phyloP scores from a whole-genome alignment of 495 filamentous ascomycete genomes.

The Penicillium dipodomyicola region DNA sequence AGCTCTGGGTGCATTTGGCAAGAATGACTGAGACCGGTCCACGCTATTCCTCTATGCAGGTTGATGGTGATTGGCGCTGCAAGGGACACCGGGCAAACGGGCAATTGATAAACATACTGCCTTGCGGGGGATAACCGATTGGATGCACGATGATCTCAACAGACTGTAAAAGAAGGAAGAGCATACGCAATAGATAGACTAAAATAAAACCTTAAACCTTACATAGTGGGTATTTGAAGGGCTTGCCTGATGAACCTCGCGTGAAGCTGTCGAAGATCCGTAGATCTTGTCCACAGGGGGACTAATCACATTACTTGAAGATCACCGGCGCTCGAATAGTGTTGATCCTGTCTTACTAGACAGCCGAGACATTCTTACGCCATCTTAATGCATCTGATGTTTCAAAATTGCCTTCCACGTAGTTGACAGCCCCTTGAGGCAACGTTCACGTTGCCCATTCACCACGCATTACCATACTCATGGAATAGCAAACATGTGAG shows the following conservation, averaged over 20 bases:
- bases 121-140: slow-evolving; percentile 23
- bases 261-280: slow-evolving; percentile 16
- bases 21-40: slow-evolving; percentile 43
- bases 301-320: slow-evolving; percentile 21
- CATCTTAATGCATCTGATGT: slow-evolving; percentile 4
- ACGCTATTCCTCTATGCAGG: slow-evolving; percentile 23
- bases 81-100: slow-evolving; percentile 39
- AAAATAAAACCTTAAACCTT: too few relatives aligned
- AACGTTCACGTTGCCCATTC: slow-evolving; percentile 8
- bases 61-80: slow-evolving; percentile 40
- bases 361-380: slow-evolving; percentile 12
- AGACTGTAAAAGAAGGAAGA: too few relatives aligned
- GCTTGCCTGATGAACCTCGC: slow-evolving; percentile 28
- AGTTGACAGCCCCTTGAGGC: slow-evolving; percentile 7
- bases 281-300: slow-evolving; percentile 24
- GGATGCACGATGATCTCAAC: slow-evolving; percentile 18
- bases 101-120: slow-evolving; percentile 17
- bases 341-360: slow-evolving; percentile 1
- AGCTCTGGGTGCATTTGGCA: slow-evolving; percentile 35
- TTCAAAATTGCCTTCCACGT: not conserved
- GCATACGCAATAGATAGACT: not conserved
- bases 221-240: slow-evolving; percentile 1
- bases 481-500: slow-evolving; percentile 25
- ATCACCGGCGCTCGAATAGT: slow-evolving; percentile 7
- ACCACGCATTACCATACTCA: slow-evolving; percentile 16